These are phyloP conservation scores for Echinochloa phyllopogon DNA, from an alignment of 176 grass and related monocot species.

Conservation along the genomic window DNA sequence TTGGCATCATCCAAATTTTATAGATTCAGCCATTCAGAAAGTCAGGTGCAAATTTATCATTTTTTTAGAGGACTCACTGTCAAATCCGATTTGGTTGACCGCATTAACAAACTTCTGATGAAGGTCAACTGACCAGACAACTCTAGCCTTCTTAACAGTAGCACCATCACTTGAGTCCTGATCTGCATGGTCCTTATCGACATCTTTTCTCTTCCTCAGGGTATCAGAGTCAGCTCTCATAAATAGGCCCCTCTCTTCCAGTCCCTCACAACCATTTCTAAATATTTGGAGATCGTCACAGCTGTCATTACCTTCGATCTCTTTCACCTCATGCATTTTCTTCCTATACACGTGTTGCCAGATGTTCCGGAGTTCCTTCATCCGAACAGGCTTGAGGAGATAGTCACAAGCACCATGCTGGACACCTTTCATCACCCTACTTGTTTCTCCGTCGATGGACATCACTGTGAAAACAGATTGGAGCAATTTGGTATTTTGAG, in stretches of 20 bases:
- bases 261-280: conserved; percentile 67
- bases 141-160: conserved; percentile 88
- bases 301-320: conserved; percentile 78
- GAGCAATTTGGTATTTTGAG: conserved; percentile 44
- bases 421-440: conserved; percentile 99
- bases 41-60: background rate
- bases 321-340: conserved; percentile 96
- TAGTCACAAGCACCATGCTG: conserved; percentile 98
- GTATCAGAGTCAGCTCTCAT: conserved; percentile 52
- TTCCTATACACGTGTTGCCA: conserved; percentile 99
- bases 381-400: conserved; percentile 96
- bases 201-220: conserved; percentile 78
- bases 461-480: conserved; percentile 83
- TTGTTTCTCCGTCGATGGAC: conserved; percentile 97
- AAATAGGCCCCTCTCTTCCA: conserved; percentile 68
- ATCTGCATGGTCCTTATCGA: conserved; percentile 74
- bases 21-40: conserved; percentile 7
- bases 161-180: conserved; percentile 72
- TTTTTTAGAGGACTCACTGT: conserved; percentile 74
- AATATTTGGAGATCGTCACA: conserved; percentile 77
- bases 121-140: conserved; percentile 98
- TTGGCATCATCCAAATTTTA: conserved; percentile 22
- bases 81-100: conserved; percentile 99
- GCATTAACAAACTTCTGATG: conserved; percentile 98
- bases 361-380: conserved; percentile 98